These are phyloP conservation scores for Helenozyma rhizophorensis DNA, from an alignment of 805 yeast species.

Conservation along the genomic window DNA sequence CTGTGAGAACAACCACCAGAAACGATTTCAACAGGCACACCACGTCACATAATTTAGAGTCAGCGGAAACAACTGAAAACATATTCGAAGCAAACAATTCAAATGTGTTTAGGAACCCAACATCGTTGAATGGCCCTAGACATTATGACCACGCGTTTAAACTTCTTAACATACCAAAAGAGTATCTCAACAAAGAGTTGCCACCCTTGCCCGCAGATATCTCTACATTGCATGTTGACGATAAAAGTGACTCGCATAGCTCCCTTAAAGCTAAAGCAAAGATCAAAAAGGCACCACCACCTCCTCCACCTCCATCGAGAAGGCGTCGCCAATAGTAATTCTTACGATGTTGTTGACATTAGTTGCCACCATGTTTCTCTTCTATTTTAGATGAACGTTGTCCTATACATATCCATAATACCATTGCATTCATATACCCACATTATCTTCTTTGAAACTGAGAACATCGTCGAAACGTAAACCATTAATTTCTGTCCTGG, in stretches of 20 bases:
- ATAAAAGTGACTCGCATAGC: conserved; percentile 1
- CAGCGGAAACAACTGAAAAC: conserved; percentile 1
- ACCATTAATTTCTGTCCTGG: conserved; percentile 59
- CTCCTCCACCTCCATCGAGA: conserved; percentile 34
- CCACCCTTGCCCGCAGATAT: conserved; percentile 15
- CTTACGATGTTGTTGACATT: no score
- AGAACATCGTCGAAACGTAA: conserved; percentile 58
- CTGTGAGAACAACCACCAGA: conserved; percentile 31
- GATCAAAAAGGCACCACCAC: conserved; percentile 35
- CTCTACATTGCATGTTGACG: conserved; percentile 3
- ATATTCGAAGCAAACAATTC: conserved; percentile 22
- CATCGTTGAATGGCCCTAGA: no score
- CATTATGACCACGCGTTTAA: conserved; percentile 8
- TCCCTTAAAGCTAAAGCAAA: conserved; percentile 22
- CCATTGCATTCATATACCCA: no score
- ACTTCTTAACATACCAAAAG: conserved; percentile 32
- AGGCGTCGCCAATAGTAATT: conserved; percentile 6
- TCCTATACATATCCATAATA: not conserved
- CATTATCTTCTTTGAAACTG: conserved; percentile 56
- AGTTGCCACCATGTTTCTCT: no score
- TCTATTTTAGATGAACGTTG: no score
- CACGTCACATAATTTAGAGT: conserved; percentile 22
- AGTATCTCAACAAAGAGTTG: conserved; percentile 21
- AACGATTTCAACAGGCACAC: conserved; percentile 35
- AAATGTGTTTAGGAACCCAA: conserved; percentile 21